A percentile compares a stretch with the other conserved stretches of the same genome.
Evolutionary conservation across 306 rosid species (phyloP).

Genomic region (Urtica urens): DNA sequence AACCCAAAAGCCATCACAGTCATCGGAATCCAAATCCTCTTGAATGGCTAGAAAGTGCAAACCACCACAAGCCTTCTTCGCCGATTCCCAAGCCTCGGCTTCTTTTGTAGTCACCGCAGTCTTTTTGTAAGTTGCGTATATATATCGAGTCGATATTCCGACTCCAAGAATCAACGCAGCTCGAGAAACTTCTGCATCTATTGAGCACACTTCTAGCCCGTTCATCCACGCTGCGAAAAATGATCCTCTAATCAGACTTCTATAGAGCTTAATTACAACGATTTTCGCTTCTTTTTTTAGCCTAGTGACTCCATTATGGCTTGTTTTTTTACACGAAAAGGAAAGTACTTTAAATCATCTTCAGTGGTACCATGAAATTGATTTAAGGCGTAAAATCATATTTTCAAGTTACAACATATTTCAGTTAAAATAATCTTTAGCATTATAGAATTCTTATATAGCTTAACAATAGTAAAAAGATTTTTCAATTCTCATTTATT

Average conservation of each 20-base stretch:
- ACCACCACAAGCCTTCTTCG: constrained; percentile 82
- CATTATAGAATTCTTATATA: no score
- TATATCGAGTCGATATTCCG: constrained; percentile 72
- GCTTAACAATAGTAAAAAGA: no score
- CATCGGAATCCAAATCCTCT: constrained; percentile 68
- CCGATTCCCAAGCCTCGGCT: constrained; percentile 97
- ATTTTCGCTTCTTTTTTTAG: no score
- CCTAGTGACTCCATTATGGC: no score
- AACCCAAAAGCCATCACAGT: constrained; percentile 86
- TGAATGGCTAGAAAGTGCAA: constrained; percentile 97
- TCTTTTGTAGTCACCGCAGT: constrained; percentile 47
- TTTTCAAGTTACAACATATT: no score
- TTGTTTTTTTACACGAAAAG: no score
- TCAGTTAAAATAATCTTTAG: no score
- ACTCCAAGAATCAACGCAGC: constrained; percentile 55
- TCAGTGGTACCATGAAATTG: no score
- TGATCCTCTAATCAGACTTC: not conserved
- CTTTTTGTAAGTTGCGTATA: constrained; percentile 74
- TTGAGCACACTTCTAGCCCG: constrained; percentile 67
- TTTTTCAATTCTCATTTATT: no score
- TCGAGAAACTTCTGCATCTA: constrained; percentile 54
- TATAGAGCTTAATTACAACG: no score
- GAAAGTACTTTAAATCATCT: no score
- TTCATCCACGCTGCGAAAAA: constrained; percentile 67
- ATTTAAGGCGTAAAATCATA: no score